Conservation (phyloP, 495 filamentous ascomycete genomes). For the Daldinia concentrica region DNA sequence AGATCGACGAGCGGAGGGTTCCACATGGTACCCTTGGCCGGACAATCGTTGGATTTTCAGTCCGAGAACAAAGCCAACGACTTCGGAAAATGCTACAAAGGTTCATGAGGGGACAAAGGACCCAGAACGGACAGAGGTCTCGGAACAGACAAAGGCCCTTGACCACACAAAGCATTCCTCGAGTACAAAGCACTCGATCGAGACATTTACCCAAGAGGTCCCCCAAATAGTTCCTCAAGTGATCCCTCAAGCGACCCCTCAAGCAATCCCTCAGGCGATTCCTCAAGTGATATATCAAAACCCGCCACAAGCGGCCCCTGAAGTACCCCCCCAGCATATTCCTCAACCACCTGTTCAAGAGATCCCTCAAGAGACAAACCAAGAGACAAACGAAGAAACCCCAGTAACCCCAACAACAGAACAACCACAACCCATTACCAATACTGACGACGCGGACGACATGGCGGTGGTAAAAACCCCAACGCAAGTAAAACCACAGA, state of each 20-base stretch:
- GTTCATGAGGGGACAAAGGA: not conserved
- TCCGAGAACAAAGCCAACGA: conserved; percentile 19
- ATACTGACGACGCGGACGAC: not conserved
- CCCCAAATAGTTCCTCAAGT: not conserved
- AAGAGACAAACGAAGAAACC: not conserved
- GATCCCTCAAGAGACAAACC: not conserved
- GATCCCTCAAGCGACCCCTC: not conserved
- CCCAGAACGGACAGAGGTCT: not conserved
- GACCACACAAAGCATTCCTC: not conserved
- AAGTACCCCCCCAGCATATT: not conserved
- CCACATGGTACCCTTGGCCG: not conserved
- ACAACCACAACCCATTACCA: not conserved
- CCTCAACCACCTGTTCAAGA: not conserved
- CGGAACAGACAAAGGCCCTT: conserved; percentile 4
- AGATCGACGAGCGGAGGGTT: conserved; percentile 4
- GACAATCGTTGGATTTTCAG: not conserved
- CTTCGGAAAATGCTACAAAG: conserved; percentile 16
- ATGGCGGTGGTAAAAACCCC: not conserved
- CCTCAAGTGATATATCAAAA: too few relatives aligned
- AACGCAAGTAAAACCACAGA: not conserved
- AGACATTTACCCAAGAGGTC: conserved; percentile 15
- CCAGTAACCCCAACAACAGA: not conserved
- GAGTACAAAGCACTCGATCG: conserved; percentile 7
- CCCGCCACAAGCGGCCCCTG: too few relatives aligned
- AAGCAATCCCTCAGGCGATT: not conserved